Percentiles rank a stretch among this genome's conserved stretches.
Conservation (phyloP, 1,284 basidiomycete species). For the Microbotryomycetes sp. region DNA sequence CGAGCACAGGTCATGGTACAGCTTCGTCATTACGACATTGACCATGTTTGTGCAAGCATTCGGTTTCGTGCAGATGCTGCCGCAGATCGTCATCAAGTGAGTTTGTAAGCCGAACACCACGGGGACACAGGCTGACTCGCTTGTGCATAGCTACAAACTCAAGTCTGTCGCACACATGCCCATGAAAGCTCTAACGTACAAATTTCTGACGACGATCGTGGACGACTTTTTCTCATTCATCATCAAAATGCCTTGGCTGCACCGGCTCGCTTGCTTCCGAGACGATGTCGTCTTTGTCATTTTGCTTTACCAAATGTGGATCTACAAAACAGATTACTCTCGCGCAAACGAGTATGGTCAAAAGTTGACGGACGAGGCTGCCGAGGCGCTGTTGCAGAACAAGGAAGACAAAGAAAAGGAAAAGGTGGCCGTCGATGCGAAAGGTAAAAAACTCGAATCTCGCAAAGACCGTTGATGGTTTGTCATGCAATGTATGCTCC, state of each 20-base stretch:
- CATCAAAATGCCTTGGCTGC: conserved; percentile 74
- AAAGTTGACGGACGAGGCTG: conserved; percentile 25
- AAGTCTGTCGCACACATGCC: conserved; percentile 86
- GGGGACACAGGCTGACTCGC: conserved; percentile 31
- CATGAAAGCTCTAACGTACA: conserved; percentile 82
- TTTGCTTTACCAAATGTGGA: conserved; percentile 62
- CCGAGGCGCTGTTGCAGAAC: conserved; percentile 5
- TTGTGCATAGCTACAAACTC: conserved; percentile 31
- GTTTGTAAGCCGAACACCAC: conserved; percentile 35
- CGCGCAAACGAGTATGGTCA: conserved; percentile 88
- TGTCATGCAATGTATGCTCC: no score
- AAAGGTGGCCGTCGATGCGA: conserved; percentile 5
- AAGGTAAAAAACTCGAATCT: background rate
- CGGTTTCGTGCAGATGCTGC: conserved; percentile 90
- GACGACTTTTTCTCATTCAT: conserved; percentile 31
- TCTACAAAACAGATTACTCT: conserved; percentile 88
- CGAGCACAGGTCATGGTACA: conserved; percentile 84
- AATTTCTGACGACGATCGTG: conserved; percentile 13
- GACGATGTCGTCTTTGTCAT: conserved; percentile 42
- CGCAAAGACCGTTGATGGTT: background rate
- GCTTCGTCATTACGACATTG: conserved; percentile 60
- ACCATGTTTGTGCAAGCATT: conserved; percentile 79
- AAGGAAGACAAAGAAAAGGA: conserved; percentile 1
- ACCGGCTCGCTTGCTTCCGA: conserved; percentile 74
- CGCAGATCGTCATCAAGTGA: conserved; percentile 61